These are phyloP conservation scores for Fistulinella cinereoalba DNA, from an alignment of 1,284 basidiomycete genomes.

Conservation along the genomic window DNA sequence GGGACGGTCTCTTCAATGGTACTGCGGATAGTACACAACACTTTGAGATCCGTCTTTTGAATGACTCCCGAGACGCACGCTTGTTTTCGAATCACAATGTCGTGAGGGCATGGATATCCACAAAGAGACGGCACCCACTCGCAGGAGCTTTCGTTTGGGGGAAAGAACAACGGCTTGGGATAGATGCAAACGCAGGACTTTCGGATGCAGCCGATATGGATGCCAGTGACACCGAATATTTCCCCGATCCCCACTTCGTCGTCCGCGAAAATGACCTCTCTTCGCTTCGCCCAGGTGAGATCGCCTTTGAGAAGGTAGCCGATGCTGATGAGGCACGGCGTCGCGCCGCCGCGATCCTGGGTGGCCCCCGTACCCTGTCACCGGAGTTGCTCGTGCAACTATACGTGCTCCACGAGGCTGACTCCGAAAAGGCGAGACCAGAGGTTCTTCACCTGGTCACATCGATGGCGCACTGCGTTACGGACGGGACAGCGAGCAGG, in stretches of 20 bases:
- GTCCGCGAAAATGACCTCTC: slow-evolving; percentile 19
- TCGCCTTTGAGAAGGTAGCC: slow-evolving; percentile 8
- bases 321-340: slow-evolving; percentile 9
- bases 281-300: slow-evolving; percentile 7
- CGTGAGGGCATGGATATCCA: slow-evolving; percentile 17
- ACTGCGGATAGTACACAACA: background rate
- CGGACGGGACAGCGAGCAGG: slow-evolving; percentile 11
- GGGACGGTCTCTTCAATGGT: background rate
- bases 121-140: slow-evolving; percentile 21
- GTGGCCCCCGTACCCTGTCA: slow-evolving; percentile 18
- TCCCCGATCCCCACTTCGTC: slow-evolving; percentile 10
- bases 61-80: background rate
- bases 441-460: slow-evolving; percentile 19
- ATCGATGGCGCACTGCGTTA: slow-evolving; percentile 17
- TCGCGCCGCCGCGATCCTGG: slow-evolving; percentile 1
- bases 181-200: background rate
- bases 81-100: slow-evolving; percentile 8
- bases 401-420: slow-evolving; percentile 8
- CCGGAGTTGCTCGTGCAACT: slow-evolving; percentile 16
- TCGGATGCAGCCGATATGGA: background rate
- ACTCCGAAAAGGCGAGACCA: background rate
- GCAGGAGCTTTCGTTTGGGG: slow-evolving; percentile 12
- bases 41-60: background rate
- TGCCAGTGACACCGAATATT: background rate
- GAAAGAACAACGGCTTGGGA: background rate